Base-by-base conservation (phyloP, 2,329 filamentous ascomycete species). In the Diplodia intermedia region DNA sequence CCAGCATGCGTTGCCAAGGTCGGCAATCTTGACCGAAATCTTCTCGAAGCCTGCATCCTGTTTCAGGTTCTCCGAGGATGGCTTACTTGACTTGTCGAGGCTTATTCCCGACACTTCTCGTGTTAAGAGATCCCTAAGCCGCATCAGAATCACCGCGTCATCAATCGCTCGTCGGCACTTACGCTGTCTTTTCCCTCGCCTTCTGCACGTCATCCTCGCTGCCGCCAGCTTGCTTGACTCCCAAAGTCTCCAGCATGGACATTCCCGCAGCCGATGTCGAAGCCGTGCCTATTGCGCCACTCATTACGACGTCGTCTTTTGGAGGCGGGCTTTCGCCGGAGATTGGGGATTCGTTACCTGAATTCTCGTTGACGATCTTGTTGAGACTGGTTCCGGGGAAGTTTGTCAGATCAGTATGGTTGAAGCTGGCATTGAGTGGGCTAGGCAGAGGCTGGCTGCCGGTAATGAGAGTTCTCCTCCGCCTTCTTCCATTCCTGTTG, bases 1-100 rank as follows among this genome's bases (percentile, higher is more conserved):
- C 95, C 95, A 99, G 83, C 95, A 99, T 23, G 95, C 95, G 78
- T 99, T 99, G 69, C 95, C 95, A 67, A 99, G 84, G 83, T 99
- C 95, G 52, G 95, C 95, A 82, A 99, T 99, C 83, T 99, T 99
- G 79, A 99, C 95, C 40, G 94, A 97, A 74, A 99, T 98, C 71
- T 93, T 91, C 71, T 94, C 91, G 72, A 86, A 84, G n/a, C 79
- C 76, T 38, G 81, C 74, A 31, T 92, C 86, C 72, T 89, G 88
- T 71, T 83, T 83, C 73, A 85, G 83, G 79, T 91, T 90, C 75
- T 92, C 89, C 55, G 81, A 73, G 38, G 79, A 77, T 60, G 75
- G 71, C 26, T 73, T 69, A 52, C 80, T 82, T 5, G 80, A 81
- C 29, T 84, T 97, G 75, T 96, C 93, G 50, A 98, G 89, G 66